Base-by-base conservation (phyloP, 1,139 yeast genomes). In the Yamadazyma dendronema region DNA sequence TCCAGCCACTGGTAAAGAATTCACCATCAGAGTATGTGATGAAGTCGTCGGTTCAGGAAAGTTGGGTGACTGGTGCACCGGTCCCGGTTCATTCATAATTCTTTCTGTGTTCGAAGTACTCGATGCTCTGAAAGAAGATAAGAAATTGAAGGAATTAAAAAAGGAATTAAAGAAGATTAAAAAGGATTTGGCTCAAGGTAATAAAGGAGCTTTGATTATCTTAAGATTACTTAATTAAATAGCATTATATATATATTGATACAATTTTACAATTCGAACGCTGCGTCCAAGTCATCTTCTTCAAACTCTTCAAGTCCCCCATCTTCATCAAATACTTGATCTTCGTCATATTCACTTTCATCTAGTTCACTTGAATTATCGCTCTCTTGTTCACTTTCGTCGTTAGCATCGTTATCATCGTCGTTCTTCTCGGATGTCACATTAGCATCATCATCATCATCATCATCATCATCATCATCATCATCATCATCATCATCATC, bases 131-230 rank as follows among this genome's bases (percentile, higher is more conserved):
- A 54, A 58, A 17, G 55, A 58, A 23, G 47, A 55, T n/a, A 57
- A 46, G 49, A 64, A 56, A 41, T 70, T 60, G 54, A 72, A 59
- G 57, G 59, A 63, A 28, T 77, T 88, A 46, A 56, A 67, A 45
- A 70, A 75, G 54, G 74, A 67, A 28, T 65, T 87, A 54, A 76
- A 74, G 53, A 71, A 72, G 45, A 57, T 76, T 41, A 72, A 75
- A 56, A 74, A 77, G 45, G 56, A 65, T 28, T 63, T 79, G 47
- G 59, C 70, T 34, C 34, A 37, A 27, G 74, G 74, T 31, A 87
- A 86, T 61, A 89, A 88, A 67, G 97, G 97, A 44, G 84, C 87
- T 34, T 81, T 81, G 52, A 69, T 89, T 46, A 70, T 89, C 52
- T 59, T 72, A 41, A 77, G 55, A 44, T 48, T 60, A 38, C 46